A percentile compares a stretch with the other conserved stretches of the same genome.
These are phyloP conservation scores for Larix kaempferi DNA, from an alignment of 75 land plant genomes.

Conservation along the genomic window DNA sequence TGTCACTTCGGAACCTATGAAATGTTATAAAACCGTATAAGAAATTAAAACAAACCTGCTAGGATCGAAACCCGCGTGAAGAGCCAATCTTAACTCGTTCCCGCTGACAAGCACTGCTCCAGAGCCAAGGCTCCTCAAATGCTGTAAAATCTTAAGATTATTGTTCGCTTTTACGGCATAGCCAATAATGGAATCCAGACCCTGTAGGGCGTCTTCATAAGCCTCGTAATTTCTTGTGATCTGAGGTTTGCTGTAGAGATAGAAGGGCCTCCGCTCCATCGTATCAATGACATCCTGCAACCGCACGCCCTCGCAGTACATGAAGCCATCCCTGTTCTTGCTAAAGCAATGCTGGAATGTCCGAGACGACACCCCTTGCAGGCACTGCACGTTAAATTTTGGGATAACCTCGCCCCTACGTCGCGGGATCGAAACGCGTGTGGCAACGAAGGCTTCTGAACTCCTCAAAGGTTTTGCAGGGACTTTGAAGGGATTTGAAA, in stretches of 20 bases:
- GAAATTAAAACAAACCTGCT: constrained; percentile 32
- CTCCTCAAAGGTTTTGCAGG: background rate
- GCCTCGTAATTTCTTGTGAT: constrained; percentile 76
- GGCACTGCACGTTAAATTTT: background rate
- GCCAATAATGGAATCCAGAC: constrained; percentile 68
- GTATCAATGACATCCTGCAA: constrained; percentile 69
- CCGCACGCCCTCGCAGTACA: constrained; percentile 72
- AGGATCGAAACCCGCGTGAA: constrained; percentile 87
- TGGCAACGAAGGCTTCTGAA: background rate
- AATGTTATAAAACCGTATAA: too few relatives aligned
- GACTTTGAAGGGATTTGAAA: background rate
- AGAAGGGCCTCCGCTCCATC: constrained; percentile 77
- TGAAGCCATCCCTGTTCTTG: constrained; percentile 58
- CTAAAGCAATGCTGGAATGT: constrained; percentile 55
- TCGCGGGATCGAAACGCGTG: background rate
- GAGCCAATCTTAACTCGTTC: constrained; percentile 79
- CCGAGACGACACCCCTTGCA: background rate
- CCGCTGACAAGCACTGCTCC: constrained; percentile 95
- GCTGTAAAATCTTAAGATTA: constrained; percentile 83
- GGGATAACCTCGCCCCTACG: background rate
- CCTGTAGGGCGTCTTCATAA: constrained; percentile 68
- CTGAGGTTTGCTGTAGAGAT: constrained; percentile 87
- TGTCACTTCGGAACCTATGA: too few relatives aligned
- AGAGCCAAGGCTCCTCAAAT: constrained; percentile 64
- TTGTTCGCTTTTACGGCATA: constrained; percentile 97